Evolutionary conservation across 495 filamentous ascomycete genomes (phyloP).

Genomic region (Xylaria telfairii): DNA sequence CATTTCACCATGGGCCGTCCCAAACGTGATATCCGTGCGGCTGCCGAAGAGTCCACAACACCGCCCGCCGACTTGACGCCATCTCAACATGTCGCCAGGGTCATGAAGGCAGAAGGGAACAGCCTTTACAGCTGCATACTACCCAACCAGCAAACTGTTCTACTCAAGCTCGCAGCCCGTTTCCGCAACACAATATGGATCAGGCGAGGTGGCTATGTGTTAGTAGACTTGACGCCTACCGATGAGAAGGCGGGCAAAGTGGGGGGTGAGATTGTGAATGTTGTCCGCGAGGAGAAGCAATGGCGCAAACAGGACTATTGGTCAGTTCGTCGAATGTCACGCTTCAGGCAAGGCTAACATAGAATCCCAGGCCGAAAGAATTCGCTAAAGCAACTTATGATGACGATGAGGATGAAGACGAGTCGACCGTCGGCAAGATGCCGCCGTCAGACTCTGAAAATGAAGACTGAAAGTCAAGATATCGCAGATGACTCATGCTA

Average conservation of each 20-base stretch:
- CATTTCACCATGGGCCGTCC: slow-evolving; percentile 68
- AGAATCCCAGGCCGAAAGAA: slow-evolving; percentile 72
- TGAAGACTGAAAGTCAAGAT: slow-evolving; percentile 43
- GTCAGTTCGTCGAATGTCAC: slow-evolving; percentile 53
- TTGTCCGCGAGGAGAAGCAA: slow-evolving; percentile 86
- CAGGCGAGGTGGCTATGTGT: slow-evolving; percentile 81
- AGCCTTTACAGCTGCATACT: slow-evolving; percentile 79
- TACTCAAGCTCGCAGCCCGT: slow-evolving; percentile 78
- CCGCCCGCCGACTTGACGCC: slow-evolving; percentile 71
- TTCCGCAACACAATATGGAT: slow-evolving; percentile 95
- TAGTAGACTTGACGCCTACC: slow-evolving; percentile 71
- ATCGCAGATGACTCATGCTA: slow-evolving; percentile 25
- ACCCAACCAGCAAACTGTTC: slow-evolving; percentile 58
- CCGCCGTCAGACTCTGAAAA: slow-evolving; percentile 74
- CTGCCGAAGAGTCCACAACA: slow-evolving; percentile 73
- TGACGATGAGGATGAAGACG: slow-evolving; percentile 80
- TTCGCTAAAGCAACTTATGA: slow-evolving; percentile 70
- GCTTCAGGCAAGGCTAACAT: slow-evolving; percentile 31
- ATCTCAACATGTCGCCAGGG: slow-evolving; percentile 72
- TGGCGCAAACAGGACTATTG: slow-evolving; percentile 94
- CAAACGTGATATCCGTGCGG: slow-evolving; percentile 74
- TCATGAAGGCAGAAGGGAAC: slow-evolving; percentile 84
- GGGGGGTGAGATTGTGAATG: slow-evolving; percentile 87
- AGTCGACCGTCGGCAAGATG: slow-evolving; percentile 81
- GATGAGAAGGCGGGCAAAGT: slow-evolving; percentile 78